These are phyloP conservation scores for Euphorbia tirucalli DNA, from an alignment of 345 rosid species.

Conservation along the genomic window DNA sequence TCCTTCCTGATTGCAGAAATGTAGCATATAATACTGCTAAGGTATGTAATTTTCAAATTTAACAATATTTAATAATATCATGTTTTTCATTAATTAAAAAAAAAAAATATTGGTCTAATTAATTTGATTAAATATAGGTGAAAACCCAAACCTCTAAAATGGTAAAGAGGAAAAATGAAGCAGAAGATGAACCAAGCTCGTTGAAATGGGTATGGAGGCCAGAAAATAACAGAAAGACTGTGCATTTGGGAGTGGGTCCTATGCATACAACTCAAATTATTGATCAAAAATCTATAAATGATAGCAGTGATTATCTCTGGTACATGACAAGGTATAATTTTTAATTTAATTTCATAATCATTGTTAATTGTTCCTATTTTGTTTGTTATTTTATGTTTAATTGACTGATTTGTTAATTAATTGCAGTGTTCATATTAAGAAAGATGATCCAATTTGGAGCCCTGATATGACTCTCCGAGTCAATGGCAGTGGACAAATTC, in stretches of 20 bases:
- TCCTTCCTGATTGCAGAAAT: constrained; percentile 57
- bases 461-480: constrained; percentile 10
- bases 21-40: constrained; percentile 67
- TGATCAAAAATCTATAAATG: constrained; percentile 22
- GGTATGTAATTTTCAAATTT: constrained; percentile 17
- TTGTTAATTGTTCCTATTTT: background rate
- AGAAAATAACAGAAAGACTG: constrained; percentile 28
- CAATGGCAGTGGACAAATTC: constrained; percentile 14
- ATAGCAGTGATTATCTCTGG: constrained; percentile 25
- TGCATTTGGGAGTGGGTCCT: constrained; percentile 9
- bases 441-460: constrained; percentile 14
- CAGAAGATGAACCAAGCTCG: constrained; percentile 30
- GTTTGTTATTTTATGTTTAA: background rate
- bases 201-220: constrained; percentile 66
- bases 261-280: background rate
- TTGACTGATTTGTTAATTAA: background rate
- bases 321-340: constrained; percentile 22
- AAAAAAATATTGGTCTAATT: no score
- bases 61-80: background rate
- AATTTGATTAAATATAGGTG: constrained; percentile 24
- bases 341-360: background rate
- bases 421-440: constrained; percentile 5
- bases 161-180: constrained; percentile 32
- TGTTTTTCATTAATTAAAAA: no score
- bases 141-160: constrained; percentile 51